These are phyloP conservation scores for Micractinium sp. DNA, from an alignment of 139 green algal species.

Conservation along the genomic window DNA sequence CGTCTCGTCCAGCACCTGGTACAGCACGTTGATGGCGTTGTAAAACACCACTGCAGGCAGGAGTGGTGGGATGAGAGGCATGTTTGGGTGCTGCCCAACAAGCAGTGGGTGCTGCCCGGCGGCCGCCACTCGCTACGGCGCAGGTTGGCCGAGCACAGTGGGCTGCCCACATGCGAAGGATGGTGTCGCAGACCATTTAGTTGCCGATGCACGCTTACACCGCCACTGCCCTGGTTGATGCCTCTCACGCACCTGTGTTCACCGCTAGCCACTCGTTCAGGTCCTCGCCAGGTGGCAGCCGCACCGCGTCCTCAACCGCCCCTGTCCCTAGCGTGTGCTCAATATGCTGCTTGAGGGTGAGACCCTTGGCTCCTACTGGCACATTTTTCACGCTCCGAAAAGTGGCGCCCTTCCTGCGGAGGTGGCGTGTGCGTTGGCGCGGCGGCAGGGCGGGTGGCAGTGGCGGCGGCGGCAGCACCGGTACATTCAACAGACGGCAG, in stretches of 20 bases:
- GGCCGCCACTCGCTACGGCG: too few species aligned
- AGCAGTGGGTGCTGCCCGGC: too few species aligned
- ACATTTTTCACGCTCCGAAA: slow-evolving; percentile 8
- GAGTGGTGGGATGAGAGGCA: too few species aligned
- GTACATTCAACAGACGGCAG: too few species aligned
- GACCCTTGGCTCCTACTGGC: slow-evolving; percentile 46
- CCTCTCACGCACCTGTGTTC: slow-evolving; percentile 72
- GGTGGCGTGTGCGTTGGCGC: neutral
- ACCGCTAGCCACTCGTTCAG: slow-evolving; percentile 91
- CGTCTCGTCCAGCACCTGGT: slow-evolving; percentile 85
- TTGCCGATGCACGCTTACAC: too few species aligned
- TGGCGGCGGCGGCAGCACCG: neutral
- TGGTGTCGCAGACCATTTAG: too few species aligned
- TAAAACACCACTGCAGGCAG: slow-evolving; percentile 69
- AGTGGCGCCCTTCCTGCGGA: slow-evolving; percentile 38
- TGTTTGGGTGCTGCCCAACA: too few species aligned
- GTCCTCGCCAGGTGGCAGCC: slow-evolving; percentile 86
- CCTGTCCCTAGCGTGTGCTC: slow-evolving; percentile 88
- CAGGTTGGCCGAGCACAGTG: too few species aligned
- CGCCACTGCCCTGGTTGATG: too few species aligned
- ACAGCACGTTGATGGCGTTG: slow-evolving; percentile 96
- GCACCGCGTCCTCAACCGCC: slow-evolving; percentile 85
- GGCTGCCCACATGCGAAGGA: too few species aligned
- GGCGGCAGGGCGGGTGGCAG: neutral
- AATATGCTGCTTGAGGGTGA: slow-evolving; percentile 91